Evolutionary conservation across 2,329 filamentous ascomycete species (phyloP), one percentile per base, ranked within the genome.

Genomic region (Didymella pomorum): DNA sequence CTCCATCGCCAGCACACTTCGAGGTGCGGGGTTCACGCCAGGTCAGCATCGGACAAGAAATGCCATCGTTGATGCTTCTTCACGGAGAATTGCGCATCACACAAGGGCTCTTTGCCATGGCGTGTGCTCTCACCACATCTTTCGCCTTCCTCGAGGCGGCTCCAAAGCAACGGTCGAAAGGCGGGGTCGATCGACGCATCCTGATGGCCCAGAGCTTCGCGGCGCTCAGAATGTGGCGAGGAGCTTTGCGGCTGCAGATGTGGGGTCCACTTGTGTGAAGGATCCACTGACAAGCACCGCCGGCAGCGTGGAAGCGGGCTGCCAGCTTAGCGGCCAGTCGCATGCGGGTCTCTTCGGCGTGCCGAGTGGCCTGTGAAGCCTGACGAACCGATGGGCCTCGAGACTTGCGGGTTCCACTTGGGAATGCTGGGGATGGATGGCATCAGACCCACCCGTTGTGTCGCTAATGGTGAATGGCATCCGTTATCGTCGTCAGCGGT

Each of bases 261-360:
- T 65, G 65, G 67, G 67, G 56, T 54, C 59, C 56, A 44, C 33
- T 56, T 39, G 52, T 62, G 60, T 60, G 45, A 61, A 62, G 51
- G 63, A 66, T 65, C 56, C 61, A 61, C 64, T 49, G 39, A 61
- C 25, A 46, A 52, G 56, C 43, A 52, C 44, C 52, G 59, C 62
- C 68, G 65, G 58, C 66, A 64, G 65, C 65, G 64, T 69, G 68
- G 68, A 68, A 67, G 56, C 65, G 64, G 68, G 65, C 66, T 67
- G 66, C 37, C 62, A 53, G 11, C 23, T 39, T 65, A 67, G 66
- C 64, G 55, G 59, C 62, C 62, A 58, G 58, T 68, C 43, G 63
- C 62, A 65, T 65, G 60, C 51, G 60, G 59, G 52, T 41, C 43
- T 31, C 37, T 53, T 58, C 50, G 45, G 50, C 45, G 55, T 61